A percentile compares a stretch with the other conserved stretches of the same genome.
Conservation (phyloP, 129 eudicot genomes). For the Helianthus tuberosus region DNA sequence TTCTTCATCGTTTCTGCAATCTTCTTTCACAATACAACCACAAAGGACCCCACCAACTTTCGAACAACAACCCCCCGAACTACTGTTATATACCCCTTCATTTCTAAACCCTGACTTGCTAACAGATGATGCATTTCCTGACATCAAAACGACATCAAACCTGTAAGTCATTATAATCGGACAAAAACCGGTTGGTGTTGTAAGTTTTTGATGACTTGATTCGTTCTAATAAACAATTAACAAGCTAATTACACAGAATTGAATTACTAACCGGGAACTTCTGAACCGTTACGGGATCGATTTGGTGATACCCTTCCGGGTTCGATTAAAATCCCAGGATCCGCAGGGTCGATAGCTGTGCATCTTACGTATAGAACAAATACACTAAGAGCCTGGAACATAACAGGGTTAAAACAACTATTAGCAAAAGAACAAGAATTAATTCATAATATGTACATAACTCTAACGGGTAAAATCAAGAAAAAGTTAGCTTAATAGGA, state of each 20-base stretch:
- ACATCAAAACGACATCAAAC: background rate
- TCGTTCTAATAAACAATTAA: background rate
- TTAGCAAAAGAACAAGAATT: slow-evolving; percentile 18
- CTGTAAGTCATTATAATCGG: no score
- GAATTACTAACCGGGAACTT: slow-evolving; percentile 57
- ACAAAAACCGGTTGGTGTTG: no score
- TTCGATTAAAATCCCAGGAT: slow-evolving; percentile 89
- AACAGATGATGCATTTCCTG: slow-evolving; percentile 53
- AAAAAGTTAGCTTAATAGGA: background rate
- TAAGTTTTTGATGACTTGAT: background rate
- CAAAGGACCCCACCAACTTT: slow-evolving; percentile 63
- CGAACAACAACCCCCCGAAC: slow-evolving; percentile 53
- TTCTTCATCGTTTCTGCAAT: slow-evolving; percentile 81
- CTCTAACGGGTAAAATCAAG: background rate
- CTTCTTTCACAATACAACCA: slow-evolving; percentile 67
- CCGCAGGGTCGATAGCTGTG: slow-evolving; percentile 97
- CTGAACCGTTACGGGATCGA: slow-evolving; percentile 57
- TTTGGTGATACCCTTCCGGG: slow-evolving; percentile 52
- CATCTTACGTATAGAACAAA: slow-evolving; percentile 78
- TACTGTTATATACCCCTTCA: slow-evolving; percentile 46
- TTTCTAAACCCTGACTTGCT: slow-evolving; percentile 45
- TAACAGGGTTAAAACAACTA: slow-evolving; percentile 11
- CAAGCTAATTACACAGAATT: slow-evolving; percentile 1
- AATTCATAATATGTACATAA: background rate
- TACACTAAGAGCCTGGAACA: slow-evolving; percentile 70